Conservation (phyloP, 805 yeast species). For the Zygotorulaspora sp. region DNA sequence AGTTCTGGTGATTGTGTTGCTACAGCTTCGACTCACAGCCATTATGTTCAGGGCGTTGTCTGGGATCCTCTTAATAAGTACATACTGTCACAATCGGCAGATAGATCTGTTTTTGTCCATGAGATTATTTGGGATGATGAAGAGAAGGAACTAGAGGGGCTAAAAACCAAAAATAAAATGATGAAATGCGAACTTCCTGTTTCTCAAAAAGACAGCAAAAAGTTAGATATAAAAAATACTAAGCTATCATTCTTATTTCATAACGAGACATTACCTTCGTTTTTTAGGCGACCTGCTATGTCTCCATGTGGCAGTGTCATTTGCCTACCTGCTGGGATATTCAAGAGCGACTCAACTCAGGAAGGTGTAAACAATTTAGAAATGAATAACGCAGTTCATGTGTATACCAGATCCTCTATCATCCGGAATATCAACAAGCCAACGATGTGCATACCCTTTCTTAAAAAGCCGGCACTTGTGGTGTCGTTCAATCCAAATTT, state of each 20-base stretch:
- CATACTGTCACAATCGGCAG: conserved; percentile 86
- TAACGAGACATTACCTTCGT: conserved; percentile 83
- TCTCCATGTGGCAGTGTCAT: conserved; percentile 87
- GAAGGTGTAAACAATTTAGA: conserved; percentile 28
- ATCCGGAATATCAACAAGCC: conserved; percentile 50
- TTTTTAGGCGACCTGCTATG: conserved; percentile 79
- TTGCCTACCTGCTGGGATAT: conserved; percentile 71
- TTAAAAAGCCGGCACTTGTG: conserved; percentile 80
- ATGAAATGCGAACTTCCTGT: conserved; percentile 56
- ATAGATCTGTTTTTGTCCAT: conserved; percentile 74
- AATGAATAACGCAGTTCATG: conserved; percentile 64
- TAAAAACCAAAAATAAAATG: conserved; percentile 39
- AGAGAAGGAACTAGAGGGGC: conserved; percentile 13
- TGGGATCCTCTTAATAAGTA: conserved; percentile 88
- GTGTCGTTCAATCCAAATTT: conserved; percentile 68
- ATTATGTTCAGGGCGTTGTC: conserved; percentile 91
- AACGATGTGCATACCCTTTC: conserved; percentile 70
- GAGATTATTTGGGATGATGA: conserved; percentile 17
- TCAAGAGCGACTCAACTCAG: conserved; percentile 33
- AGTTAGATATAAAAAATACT: conserved; percentile 20
- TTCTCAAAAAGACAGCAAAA: conserved; percentile 13
- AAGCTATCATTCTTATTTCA: conserved; percentile 57
- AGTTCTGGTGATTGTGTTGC: conserved; percentile 51
- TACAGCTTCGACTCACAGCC: conserved; percentile 54
- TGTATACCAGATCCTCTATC: conserved; percentile 69